Base-by-base conservation (phyloP, 345 rosid genomes). In the Lepidium aucheri region DNA sequence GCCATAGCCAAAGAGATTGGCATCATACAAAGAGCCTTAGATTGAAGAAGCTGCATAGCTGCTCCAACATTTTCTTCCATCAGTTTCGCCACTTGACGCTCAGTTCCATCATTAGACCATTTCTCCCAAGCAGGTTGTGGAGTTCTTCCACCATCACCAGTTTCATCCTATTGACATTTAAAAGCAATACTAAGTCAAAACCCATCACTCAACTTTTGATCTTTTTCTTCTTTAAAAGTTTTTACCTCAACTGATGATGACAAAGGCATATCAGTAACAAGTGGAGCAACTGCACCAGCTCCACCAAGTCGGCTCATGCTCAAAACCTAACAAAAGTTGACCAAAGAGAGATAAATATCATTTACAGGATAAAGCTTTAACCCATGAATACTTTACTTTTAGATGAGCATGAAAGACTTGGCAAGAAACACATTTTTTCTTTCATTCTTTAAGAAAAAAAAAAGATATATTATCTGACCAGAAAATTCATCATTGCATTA, bases 231-330 rank as follows among this genome's bases (percentile, higher is more conserved):
- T 0, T 5, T 10, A 30, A 58, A 24, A 24, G 14, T 43, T 45
- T 71, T 69, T 80, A 91, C 99, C 96, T 95, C 95, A 42, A 91
- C 85, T 63, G 97, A 87, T 49, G 77, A 74, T 59, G 98, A 83
- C 54, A 89, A 75, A 63, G 99, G 98, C 67, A 87, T 81, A 71
- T 95, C 97, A 20, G 97, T 85, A 54, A 95, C 98, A 62, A 95
- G 98, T 71, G 98, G 98, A 40, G 96, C 99, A 60, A 95, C 99
- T 1, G 99, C 99, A 69, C 98, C 98, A 45, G 99, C 91, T 61
- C 85, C 97, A 11, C 99, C 99, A 83, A 91, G 76, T 73, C 98
- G 84, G 76, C 99, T 95, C 97, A 95, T 95, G 85, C 98, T 95
- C 69, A 95, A 79, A 65, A 95, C 98, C 99, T 95, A 84, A 69